A percentile compares a stretch with the other conserved stretches of the same genome.
phyloP scores from a whole-genome alignment of 129 eudicot species.

The Tagetes patula region DNA sequence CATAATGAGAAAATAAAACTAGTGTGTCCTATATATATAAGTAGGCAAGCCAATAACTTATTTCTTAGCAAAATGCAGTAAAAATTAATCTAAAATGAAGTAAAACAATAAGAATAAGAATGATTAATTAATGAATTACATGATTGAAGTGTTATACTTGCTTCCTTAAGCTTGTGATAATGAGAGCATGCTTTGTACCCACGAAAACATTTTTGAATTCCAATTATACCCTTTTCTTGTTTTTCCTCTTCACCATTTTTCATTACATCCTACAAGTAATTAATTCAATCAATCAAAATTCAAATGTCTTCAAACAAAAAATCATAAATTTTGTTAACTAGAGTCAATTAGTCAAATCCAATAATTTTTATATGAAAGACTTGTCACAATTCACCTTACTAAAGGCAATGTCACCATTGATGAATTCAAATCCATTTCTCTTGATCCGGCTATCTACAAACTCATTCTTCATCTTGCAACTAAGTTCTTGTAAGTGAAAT shows the following conservation, averaged over 20 bases:
- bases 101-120: background rate
- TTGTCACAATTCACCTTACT: slow-evolving; percentile 32
- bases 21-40: too few relatives aligned
- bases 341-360: background rate
- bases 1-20: too few relatives aligned
- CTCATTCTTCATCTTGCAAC: slow-evolving; percentile 27
- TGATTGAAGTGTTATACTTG: slow-evolving; percentile 62
- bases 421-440: slow-evolving; percentile 17
- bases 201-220: slow-evolving; percentile 47
- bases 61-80: background rate
- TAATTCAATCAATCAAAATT: background rate
- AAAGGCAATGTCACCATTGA: slow-evolving; percentile 25
- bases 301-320: background rate
- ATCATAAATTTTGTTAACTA: background rate
- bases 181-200: slow-evolving; percentile 47
- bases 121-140: slow-evolving; percentile 34
- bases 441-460: slow-evolving; percentile 16
- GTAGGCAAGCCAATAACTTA: too few relatives aligned
- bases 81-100: background rate
- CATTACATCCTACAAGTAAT: slow-evolving; percentile 30
- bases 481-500: slow-evolving; percentile 23
- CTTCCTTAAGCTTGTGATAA: slow-evolving; percentile 52
- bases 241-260: slow-evolving; percentile 30
- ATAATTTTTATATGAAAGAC: background rate
- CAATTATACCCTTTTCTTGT: slow-evolving; percentile 28